Percentiles rank a stretch among this genome's conserved stretches.
These are phyloP conservation scores for Globisporangium solare DNA, from an alignment of 352 stramenopile genomes.

Conservation along the genomic window DNA sequence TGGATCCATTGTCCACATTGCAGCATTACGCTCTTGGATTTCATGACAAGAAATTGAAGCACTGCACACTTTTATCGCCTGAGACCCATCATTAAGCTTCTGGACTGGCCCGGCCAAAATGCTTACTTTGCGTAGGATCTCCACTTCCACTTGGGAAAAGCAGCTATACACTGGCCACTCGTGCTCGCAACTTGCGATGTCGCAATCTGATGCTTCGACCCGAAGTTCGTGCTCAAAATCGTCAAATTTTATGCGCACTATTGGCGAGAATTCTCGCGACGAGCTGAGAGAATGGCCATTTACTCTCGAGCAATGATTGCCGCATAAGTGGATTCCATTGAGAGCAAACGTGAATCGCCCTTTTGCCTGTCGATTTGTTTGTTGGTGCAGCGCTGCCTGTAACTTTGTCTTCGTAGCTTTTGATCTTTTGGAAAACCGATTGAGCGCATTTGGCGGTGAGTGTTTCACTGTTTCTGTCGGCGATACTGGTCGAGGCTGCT, in stretches of 20 bases:
- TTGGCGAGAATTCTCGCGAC: slow-evolving; percentile 21
- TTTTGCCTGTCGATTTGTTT: slow-evolving; percentile 4
- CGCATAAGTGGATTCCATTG: slow-evolving; percentile 26
- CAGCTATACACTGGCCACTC: slow-evolving; percentile 27
- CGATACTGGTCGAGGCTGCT: background rate
- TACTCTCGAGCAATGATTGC: slow-evolving; percentile 22
- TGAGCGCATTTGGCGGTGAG: background rate
- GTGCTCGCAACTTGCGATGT: slow-evolving; percentile 18
- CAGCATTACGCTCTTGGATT: slow-evolving; percentile 20
- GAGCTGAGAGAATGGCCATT: slow-evolving; percentile 20
- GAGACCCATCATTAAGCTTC: slow-evolving; percentile 11
- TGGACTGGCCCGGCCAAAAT: slow-evolving; percentile 10
- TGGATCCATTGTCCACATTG: slow-evolving; percentile 19
- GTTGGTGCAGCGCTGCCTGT: background rate
- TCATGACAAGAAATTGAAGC: slow-evolving; percentile 22
- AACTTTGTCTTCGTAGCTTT: slow-evolving; percentile 8
- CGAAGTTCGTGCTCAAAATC: slow-evolving; percentile 23
- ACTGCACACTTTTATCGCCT: slow-evolving; percentile 6
- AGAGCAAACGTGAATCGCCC: slow-evolving; percentile 14
- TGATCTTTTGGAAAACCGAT: background rate
- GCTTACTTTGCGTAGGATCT: slow-evolving; percentile 16
- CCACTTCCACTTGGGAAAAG: slow-evolving; percentile 22
- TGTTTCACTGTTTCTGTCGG: background rate
- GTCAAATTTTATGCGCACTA: slow-evolving; percentile 24
- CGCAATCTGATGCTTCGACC: slow-evolving; percentile 11